phyloP scores from a whole-genome alignment of 1,284 basidiomycete genomes.

The Irpex sp. region DNA sequence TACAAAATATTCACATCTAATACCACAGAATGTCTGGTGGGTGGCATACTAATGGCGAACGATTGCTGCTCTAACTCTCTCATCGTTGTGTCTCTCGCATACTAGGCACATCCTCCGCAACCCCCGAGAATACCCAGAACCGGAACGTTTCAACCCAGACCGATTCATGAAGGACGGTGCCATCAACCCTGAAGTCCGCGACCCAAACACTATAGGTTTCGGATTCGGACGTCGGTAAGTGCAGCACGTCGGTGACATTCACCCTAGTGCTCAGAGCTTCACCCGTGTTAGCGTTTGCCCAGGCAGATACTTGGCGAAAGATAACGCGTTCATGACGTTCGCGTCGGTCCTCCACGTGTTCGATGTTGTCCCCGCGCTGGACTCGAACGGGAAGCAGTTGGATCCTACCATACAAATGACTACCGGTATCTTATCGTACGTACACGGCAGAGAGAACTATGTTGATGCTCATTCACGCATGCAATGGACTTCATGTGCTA shows the following conservation, averaged over 20 bases:
- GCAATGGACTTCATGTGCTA: not conserved
- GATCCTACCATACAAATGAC: constrained; percentile 12
- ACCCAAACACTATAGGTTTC: constrained; percentile 8
- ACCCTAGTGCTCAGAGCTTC: not conserved
- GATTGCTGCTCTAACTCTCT: not conserved
- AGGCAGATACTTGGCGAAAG: constrained; percentile 22
- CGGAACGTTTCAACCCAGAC: constrained; percentile 21
- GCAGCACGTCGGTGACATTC: not conserved
- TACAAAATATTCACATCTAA: not conserved
- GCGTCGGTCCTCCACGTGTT: constrained; percentile 19
- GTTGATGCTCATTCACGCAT: not conserved
- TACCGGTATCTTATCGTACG: constrained; percentile 4
- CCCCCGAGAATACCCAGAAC: constrained; percentile 17
- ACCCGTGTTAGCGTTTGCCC: constrained; percentile 6
- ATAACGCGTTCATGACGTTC: constrained; percentile 20
- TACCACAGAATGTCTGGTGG: not conserved
- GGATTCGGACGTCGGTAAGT: constrained; percentile 9
- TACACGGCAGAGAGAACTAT: not conserved
- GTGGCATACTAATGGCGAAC: not conserved
- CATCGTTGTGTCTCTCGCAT: not conserved
- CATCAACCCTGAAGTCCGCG: constrained; percentile 7
- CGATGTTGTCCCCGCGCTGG: constrained; percentile 17
- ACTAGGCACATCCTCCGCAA: constrained; percentile 19
- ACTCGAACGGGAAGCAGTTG: constrained; percentile 18
- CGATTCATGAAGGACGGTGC: constrained; percentile 14